phyloP scores from a whole-genome alignment of 228 moss, liverwort and hornwort species.

The Sphagnum fallax region DNA sequence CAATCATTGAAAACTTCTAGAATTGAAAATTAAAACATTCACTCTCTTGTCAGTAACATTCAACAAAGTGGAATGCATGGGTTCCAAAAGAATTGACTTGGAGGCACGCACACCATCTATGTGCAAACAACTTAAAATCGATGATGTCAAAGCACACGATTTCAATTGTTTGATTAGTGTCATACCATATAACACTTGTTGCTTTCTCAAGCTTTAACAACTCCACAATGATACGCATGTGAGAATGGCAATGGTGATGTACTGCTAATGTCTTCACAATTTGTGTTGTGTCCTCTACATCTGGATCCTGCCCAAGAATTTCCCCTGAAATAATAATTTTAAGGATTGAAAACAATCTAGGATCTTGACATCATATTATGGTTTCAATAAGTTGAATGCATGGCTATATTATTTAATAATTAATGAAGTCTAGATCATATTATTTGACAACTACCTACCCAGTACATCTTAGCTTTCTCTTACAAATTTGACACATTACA shows the following conservation, averaged over 20 bases:
- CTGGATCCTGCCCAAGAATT: constrained; percentile 42
- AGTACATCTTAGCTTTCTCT: too few species aligned
- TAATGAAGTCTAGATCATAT: too few species aligned
- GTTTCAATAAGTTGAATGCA: too few species aligned
- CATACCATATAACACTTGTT: constrained; percentile 92
- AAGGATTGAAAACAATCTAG: too few species aligned
- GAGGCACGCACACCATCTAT: neutral
- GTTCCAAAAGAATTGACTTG: constrained; percentile 38
- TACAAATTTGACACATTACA: too few species aligned
- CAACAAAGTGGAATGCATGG: constrained; percentile 22
- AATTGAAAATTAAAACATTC: too few species aligned
- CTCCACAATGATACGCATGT: constrained; percentile 83
- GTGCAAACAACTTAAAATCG: constrained; percentile 72
- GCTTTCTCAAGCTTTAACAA: constrained; percentile 82
- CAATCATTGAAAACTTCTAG: too few species aligned
- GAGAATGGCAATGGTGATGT: constrained; percentile 68
- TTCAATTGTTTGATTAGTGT: constrained; percentile 72
- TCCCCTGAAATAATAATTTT: too few species aligned
- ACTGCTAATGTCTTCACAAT: constrained; percentile 83
- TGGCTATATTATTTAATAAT: too few species aligned
- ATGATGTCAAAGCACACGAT: constrained; percentile 89
- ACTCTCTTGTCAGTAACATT: neutral
- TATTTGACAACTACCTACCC: too few species aligned
- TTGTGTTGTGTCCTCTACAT: constrained; percentile 88
- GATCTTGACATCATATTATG: too few species aligned